Evolutionary conservation across 345 rosid genomes (phyloP).

Genomic region (Cardamine chenopodiifolia): DNA sequence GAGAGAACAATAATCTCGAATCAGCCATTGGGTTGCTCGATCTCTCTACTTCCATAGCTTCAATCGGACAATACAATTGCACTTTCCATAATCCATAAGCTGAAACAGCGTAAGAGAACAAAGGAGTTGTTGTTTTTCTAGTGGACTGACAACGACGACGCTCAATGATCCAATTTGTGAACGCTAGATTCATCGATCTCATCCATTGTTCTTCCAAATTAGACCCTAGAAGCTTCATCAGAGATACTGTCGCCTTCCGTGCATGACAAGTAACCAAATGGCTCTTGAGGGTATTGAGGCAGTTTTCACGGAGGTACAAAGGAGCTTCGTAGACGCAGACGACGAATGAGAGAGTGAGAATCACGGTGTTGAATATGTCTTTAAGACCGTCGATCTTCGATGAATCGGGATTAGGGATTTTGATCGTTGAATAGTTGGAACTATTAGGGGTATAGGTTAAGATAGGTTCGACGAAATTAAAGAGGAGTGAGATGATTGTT

Average conservation of each 20-base stretch:
- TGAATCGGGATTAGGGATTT: constrained; percentile 46
- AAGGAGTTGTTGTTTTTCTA: constrained; percentile 46
- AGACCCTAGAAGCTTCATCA: constrained; percentile 68
- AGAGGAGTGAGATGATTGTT: constrained; percentile 48
- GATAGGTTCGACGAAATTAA: constrained; percentile 60
- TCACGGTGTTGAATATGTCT: constrained; percentile 61
- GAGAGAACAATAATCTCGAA: constrained; percentile 70
- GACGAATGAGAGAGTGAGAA: constrained; percentile 59
- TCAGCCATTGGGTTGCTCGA: constrained; percentile 52
- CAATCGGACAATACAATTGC: constrained; percentile 75
- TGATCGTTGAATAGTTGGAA: constrained; percentile 39
- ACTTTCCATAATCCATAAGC: constrained; percentile 80
- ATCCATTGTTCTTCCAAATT: constrained; percentile 91
- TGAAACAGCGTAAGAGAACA: constrained; percentile 70
- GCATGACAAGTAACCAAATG: constrained; percentile 47
- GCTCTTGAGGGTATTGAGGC: constrained; percentile 54
- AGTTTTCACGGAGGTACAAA: constrained; percentile 56
- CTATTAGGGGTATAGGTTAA: constrained; percentile 56
- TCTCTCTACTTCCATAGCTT: constrained; percentile 74
- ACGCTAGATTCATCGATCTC: constrained; percentile 73
- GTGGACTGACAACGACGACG: constrained; percentile 16
- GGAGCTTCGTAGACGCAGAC: constrained; percentile 86
- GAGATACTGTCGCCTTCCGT: constrained; percentile 50
- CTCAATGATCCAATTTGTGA: constrained; percentile 78
- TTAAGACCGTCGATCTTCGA: constrained; percentile 38